A percentile compares a stretch with the other conserved stretches of the same genome.
Conservation (phyloP, 148 eudicot genomes). For the Arctostaphylos glauca region DNA sequence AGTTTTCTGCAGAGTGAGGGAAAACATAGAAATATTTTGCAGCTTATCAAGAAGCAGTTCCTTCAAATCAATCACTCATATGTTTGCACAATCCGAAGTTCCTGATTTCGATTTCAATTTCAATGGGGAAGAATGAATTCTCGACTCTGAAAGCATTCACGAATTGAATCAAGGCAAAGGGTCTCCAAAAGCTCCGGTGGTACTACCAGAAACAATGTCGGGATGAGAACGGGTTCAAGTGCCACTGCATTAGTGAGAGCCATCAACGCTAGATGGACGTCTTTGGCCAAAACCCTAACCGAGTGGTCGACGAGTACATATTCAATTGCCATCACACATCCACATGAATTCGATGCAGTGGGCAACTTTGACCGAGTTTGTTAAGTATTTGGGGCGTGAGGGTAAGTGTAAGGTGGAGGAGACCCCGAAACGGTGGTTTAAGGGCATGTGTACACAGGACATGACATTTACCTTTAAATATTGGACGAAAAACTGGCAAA, state of each 20-base stretch:
- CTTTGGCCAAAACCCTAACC: conserved; percentile 79
- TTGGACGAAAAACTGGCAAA: no score
- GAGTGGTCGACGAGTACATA: conserved; percentile 69
- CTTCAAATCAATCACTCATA: not conserved
- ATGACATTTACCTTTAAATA: no score
- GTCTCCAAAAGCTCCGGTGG: conserved; percentile 88
- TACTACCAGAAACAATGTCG: conserved; percentile 94
- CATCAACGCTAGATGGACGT: conserved; percentile 93
- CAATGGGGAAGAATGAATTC: conserved; percentile 92
- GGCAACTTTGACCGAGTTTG: conserved; percentile 81
- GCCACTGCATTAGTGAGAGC: conserved; percentile 84
- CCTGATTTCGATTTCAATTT: not conserved
- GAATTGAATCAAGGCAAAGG: conserved; percentile 88
- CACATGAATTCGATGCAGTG: conserved; percentile 93
- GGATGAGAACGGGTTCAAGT: conserved; percentile 92
- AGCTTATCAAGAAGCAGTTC: no score
- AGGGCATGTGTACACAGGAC: no score
- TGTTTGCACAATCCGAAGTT: not conserved
- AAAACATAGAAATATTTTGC: no score
- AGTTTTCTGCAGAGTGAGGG: no score
- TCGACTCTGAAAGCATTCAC: conserved; percentile 89
- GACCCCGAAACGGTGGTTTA: conserved; percentile 89
- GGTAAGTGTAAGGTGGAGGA: conserved; percentile 93
- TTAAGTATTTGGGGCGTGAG: conserved; percentile 66
- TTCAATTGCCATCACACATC: conserved; percentile 54